Evolutionary conservation across 140 eudicot species (phyloP), one percentile per base, ranked within the genome.

Genomic region (Erigeron philadelphicus): DNA sequence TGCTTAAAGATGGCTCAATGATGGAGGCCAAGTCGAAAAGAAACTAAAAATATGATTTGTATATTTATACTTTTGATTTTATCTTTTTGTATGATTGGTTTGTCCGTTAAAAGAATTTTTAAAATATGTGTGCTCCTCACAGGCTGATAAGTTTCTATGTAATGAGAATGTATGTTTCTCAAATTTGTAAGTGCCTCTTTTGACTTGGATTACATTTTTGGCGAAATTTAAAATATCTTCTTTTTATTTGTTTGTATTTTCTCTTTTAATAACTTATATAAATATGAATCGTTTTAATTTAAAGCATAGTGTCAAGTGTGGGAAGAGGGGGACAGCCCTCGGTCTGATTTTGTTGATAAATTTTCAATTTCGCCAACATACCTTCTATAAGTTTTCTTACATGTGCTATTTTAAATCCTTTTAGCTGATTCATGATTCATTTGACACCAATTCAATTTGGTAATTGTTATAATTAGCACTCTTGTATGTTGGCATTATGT

Each of bases 1-100:
- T 86, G 13, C 85, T 86, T 19, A 83, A 79, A 66, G 93, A 86
- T 38, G 88, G 77, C 46, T 31, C 52, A 2, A 0, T 9, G 49
- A 41, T 63, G 68, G 68, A 63, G 13, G 19, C 23, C 31, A 9
- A 63, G 43, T 8, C 9, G 35, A 63, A 63, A 42, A 18, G 66
- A 38, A 61, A 61, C 0, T n/a, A 12, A 60, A 9, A 18, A 31
- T 12, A 3, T n/a, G 9, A 44, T 60, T n/a, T 12, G 13, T 60
- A 60, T 25, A 31, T 11, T 21, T 8, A 15, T 16, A 5, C 21
- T 54, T 8, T 16, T 17, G 21, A 60, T 60, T 60, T 3, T 6
- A 31, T 23, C 65, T 31, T 13, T 13, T 52, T 60, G 4, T 23
- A 16, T 60, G 65, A 60, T 60, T 13, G 21, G 18, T 60, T 60